A percentile compares a stretch with the other conserved stretches of the same genome.
These are phyloP conservation scores for Zarea fungicola DNA, from an alignment of 2,329 filamentous ascomycete species.

Conservation along the genomic window DNA sequence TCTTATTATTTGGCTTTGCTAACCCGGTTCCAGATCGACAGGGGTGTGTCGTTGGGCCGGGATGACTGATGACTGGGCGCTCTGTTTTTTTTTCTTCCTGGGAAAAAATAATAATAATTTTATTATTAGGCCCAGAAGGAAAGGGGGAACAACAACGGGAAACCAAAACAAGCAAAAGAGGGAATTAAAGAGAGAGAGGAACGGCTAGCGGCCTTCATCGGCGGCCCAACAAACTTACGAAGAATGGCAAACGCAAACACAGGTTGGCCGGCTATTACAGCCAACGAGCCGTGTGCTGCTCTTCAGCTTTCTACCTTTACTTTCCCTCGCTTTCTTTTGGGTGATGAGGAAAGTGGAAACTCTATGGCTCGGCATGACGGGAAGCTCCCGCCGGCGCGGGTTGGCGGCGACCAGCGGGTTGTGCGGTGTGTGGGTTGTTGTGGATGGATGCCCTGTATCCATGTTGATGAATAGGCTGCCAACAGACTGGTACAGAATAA, in stretches of 20 bases:
- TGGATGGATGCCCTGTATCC: neutral
- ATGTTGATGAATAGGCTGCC: neutral
- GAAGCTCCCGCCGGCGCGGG: constrained; percentile 4
- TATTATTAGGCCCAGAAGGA: neutral
- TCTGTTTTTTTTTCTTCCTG: neutral
- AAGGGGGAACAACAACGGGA: too few species aligned
- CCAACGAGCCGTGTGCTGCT: too few species aligned
- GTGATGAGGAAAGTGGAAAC: constrained; percentile 10
- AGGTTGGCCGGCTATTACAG: too few species aligned
- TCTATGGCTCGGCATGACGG: constrained; percentile 8
- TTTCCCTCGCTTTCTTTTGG: neutral
- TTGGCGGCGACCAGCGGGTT: neutral
- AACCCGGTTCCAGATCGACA: constrained; percentile 13
- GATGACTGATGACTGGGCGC: neutral
- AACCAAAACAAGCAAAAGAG: too few species aligned
- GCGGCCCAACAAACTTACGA: neutral
- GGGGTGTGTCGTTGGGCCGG: constrained; percentile 8
- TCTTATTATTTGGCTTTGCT: neutral
- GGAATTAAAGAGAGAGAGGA: neutral
- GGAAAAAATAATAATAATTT: neutral
- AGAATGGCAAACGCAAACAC: neutral
- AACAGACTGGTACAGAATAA: neutral
- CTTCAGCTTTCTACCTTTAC: neutral
- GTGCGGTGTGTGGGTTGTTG: neutral
- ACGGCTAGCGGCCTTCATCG: neutral